Conservation (phyloP, 345 rosid species). For the Dovyalis caffra region DNA sequence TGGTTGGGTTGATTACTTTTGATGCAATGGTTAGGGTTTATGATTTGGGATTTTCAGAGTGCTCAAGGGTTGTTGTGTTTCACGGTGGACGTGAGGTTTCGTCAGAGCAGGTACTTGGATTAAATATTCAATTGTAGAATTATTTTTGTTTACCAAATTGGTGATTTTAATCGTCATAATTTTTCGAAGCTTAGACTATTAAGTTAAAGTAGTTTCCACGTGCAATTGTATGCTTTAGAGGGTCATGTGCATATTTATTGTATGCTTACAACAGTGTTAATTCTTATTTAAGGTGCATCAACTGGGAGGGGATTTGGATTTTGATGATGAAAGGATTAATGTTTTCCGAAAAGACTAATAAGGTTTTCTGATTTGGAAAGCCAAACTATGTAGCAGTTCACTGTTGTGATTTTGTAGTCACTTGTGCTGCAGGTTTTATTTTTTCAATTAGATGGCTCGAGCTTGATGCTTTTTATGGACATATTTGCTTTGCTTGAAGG, state of each 20-base stretch:
- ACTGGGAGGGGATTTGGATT: background rate
- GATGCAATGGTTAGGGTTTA: conserved; percentile 86
- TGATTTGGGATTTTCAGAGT: conserved; percentile 75
- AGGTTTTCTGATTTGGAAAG: background rate
- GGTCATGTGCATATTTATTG: background rate
- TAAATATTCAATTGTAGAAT: background rate
- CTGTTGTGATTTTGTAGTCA: background rate
- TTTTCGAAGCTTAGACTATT: background rate
- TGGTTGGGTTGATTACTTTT: conserved; percentile 69
- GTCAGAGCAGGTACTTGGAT: conserved; percentile 57
- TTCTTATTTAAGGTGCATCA: background rate
- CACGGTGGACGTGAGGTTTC: conserved; percentile 79
- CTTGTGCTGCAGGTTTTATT: background rate
- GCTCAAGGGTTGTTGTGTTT: conserved; percentile 65
- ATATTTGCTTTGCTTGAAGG: background rate
- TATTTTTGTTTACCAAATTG: background rate
- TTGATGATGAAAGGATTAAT: background rate
- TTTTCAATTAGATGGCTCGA: background rate
- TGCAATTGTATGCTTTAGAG: background rate
- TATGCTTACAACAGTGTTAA: background rate
- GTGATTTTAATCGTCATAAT: background rate
- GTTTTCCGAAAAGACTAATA: background rate
- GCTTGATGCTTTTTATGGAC: background rate
- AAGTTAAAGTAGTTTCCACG: background rate
- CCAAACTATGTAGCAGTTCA: background rate